phyloP scores from a whole-genome alignment of 2,329 filamentous ascomycete species.

The Colletotrichum filicis region DNA sequence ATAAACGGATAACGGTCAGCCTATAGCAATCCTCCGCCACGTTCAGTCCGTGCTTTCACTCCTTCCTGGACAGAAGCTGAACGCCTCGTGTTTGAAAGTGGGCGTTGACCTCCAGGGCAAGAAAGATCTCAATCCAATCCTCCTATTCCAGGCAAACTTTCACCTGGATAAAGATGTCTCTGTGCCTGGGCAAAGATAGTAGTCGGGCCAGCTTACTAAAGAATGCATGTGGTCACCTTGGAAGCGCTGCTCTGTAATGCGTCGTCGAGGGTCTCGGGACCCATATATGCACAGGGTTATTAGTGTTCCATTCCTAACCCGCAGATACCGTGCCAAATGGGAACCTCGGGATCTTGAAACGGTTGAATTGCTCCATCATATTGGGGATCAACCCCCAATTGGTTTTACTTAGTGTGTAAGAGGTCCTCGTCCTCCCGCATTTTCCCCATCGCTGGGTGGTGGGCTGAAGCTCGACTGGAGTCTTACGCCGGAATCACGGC shows the following conservation, averaged over 20 bases:
- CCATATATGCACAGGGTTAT: neutral
- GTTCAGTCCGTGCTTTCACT: slow-evolving; percentile 28
- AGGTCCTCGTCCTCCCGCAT: neutral
- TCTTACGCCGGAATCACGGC: neutral
- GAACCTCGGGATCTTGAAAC: neutral
- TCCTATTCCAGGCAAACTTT: slow-evolving; percentile 14
- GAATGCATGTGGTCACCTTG: slow-evolving; percentile 9
- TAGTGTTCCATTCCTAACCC: slow-evolving; percentile 25
- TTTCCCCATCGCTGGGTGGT: neutral
- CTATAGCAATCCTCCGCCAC: slow-evolving; percentile 19
- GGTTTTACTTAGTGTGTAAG: slow-evolving; percentile 13
- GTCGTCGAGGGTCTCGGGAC: slow-evolving; percentile 4
- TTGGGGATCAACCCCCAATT: neutral
- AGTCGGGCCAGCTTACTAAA: neutral
- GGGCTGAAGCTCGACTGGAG: neutral
- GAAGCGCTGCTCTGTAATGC: neutral
- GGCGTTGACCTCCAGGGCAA: neutral
- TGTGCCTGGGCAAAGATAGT: neutral
- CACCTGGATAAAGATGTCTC: neutral
- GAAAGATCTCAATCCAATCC: slow-evolving; percentile 14
- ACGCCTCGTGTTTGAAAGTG: slow-evolving; percentile 27
- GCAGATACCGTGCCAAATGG: neutral
- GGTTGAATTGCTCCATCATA: neutral
- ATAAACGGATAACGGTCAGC: slow-evolving; percentile 10
- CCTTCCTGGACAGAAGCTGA: neutral